Evolutionary conservation across 352 stramenopile genomes (phyloP).

Genomic region (Pelagophyceae sp.): DNA sequence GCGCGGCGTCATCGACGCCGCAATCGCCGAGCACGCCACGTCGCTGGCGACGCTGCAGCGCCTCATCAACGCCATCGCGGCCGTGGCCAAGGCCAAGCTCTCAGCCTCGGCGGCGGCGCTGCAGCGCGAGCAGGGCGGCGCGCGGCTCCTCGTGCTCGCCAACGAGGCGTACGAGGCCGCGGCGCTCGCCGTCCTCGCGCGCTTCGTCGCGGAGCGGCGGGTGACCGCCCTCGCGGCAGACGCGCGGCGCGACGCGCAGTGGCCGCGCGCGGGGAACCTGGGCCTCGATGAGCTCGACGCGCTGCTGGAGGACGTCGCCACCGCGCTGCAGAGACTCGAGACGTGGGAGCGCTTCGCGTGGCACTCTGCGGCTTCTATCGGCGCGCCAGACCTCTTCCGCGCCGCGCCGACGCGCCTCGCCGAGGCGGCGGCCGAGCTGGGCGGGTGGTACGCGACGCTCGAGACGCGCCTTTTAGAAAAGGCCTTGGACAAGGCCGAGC

Average conservation of each 20-base stretch:
- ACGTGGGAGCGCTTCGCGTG: constrained; percentile 9
- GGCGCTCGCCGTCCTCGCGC: neutral
- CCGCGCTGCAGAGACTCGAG: constrained; percentile 6
- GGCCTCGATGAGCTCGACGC: constrained; percentile 6
- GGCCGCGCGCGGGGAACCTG: neutral
- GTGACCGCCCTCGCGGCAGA: neutral
- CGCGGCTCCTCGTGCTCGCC: neutral
- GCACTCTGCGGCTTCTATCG: neutral
- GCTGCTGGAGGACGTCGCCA: constrained; percentile 3
- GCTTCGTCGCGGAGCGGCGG: neutral
- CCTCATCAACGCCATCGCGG: constrained; percentile 12
- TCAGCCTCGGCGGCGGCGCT: neutral
- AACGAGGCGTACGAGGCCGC: constrained; percentile 13
- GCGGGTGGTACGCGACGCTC: constrained; percentile 12
- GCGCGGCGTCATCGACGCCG: neutral
- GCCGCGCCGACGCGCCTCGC: neutral
- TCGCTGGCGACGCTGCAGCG: neutral
- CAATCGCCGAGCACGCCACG: neutral
- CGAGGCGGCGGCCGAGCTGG: neutral
- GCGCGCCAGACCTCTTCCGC: neutral
- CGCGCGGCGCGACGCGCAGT: neutral
- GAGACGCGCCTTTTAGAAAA: neutral
- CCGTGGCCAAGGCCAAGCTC: neutral
- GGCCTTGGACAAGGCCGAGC: neutral
- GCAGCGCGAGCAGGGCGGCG: neutral